phyloP scores from a whole-genome alignment of 2,329 filamentous ascomycete genomes.

The Zopfia rhizophila region DNA sequence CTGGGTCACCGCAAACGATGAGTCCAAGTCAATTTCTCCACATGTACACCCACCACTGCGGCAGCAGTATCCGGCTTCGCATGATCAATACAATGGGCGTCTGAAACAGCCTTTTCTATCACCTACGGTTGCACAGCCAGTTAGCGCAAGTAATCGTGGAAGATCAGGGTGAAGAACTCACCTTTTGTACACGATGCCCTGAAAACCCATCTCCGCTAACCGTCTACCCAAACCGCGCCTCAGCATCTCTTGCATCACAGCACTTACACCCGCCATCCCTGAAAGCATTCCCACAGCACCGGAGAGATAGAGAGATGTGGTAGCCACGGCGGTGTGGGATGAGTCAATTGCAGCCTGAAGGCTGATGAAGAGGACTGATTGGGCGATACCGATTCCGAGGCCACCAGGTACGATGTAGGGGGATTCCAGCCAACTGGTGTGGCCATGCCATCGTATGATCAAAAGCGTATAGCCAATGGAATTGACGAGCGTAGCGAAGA shows the following conservation, averaged over 20 bases:
- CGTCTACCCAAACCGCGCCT: constrained; percentile 24
- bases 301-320: constrained; percentile 33
- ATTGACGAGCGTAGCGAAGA: constrained; percentile 28
- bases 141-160: not conserved
- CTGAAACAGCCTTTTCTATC: constrained; percentile 30
- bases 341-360: constrained; percentile 36
- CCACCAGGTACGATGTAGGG: constrained; percentile 41
- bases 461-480: constrained; percentile 35
- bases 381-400: constrained; percentile 37
- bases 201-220: constrained; percentile 23
- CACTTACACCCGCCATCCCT: constrained; percentile 36
- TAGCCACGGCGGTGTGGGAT: constrained; percentile 31
- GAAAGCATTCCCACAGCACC: constrained; percentile 26
- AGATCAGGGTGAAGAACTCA: not conserved
- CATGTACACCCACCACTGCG: constrained; percentile 28
- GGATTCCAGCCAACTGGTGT: constrained; percentile 39
- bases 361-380: constrained; percentile 38
- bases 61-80: constrained; percentile 23
- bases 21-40: constrained; percentile 36
- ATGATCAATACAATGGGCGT: constrained; percentile 32
- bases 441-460: constrained; percentile 40
- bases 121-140: constrained; percentile 17
- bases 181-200: constrained; percentile 13
- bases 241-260: constrained; percentile 34
- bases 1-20: constrained; percentile 26